These are phyloP conservation scores for Curvularia sp. DNA, from an alignment of 2,329 filamentous ascomycete species.

Conservation along the genomic window DNA sequence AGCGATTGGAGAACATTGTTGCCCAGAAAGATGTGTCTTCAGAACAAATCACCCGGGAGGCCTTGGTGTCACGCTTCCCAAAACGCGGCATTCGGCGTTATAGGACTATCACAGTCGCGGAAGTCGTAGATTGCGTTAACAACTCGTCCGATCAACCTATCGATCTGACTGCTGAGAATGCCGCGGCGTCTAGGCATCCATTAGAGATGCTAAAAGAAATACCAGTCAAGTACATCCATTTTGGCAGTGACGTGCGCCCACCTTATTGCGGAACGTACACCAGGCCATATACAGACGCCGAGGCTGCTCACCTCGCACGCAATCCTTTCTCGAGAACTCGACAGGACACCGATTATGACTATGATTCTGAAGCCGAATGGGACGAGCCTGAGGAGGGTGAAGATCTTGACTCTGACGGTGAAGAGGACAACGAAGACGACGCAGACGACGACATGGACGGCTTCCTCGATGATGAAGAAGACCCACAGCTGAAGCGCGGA, in stretches of 20 bases:
- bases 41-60: constrained; percentile 25
- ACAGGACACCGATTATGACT: constrained; percentile 75
- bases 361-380: constrained; percentile 88
- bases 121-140: constrained; percentile 55
- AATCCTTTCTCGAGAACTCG: constrained; percentile 64
- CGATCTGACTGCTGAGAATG: constrained; percentile 52
- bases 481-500: constrained; percentile 63
- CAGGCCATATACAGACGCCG: constrained; percentile 58
- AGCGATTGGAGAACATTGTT: constrained; percentile 39
- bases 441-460: constrained; percentile 88
- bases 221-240: constrained; percentile 69
- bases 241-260: constrained; percentile 67
- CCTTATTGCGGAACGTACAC: constrained; percentile 78
- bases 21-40: constrained; percentile 21
- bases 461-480: constrained; percentile 85
- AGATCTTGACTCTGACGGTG: constrained; percentile 68
- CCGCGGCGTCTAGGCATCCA: constrained; percentile 32
- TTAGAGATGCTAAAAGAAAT: constrained; percentile 60
- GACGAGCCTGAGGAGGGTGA: constrained; percentile 76
- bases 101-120: constrained; percentile 33
- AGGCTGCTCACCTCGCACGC: constrained; percentile 58
- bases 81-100: constrained; percentile 22
- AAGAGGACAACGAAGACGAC: constrained; percentile 72
- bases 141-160: constrained; percentile 52
- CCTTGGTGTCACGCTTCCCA: constrained; percentile 30